Conservation (phyloP, 495 filamentous ascomycete genomes). For the Tetracladium setigerum region DNA sequence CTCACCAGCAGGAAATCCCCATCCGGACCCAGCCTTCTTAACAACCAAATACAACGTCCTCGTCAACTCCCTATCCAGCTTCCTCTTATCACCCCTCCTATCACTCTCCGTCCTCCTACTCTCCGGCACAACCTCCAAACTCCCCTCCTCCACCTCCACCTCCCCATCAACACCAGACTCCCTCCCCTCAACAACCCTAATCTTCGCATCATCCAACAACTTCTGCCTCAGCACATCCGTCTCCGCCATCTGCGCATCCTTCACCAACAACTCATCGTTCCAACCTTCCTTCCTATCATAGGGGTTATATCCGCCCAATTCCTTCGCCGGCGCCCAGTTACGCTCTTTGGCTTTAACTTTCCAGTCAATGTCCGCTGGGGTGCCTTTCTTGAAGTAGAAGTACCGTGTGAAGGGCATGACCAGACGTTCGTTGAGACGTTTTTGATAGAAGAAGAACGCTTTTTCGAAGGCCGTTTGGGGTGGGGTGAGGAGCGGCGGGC, state of each 20-base stretch:
- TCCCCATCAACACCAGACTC: constrained; percentile 12
- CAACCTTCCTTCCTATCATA: constrained; percentile 61
- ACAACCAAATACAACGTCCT: constrained; percentile 84
- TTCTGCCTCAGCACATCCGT: constrained; percentile 7
- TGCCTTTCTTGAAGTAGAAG: constrained; percentile 94
- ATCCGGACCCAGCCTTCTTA: constrained; percentile 54
- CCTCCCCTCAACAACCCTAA: constrained; percentile 15
- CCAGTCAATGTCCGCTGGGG: constrained; percentile 80
- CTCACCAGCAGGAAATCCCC: constrained; percentile 69
- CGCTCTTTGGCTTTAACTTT: constrained; percentile 75
- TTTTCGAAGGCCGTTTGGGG: constrained; percentile 81
- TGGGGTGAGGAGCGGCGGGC: constrained; percentile 80
- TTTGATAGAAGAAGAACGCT: constrained; percentile 92
- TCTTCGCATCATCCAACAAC: constrained; percentile 14
- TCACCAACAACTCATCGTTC: constrained; percentile 88
- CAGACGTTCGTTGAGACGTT: constrained; percentile 89
- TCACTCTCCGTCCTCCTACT: constrained; percentile 75
- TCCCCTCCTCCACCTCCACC: constrained; percentile 33
- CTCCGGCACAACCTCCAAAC: constrained; percentile 66
- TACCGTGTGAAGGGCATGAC: constrained; percentile 81
- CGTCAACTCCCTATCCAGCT: constrained; percentile 69
- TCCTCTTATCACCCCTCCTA: constrained; percentile 58
- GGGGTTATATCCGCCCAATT: constrained; percentile 80
- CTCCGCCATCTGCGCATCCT: constrained; percentile 35
- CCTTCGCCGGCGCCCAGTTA: constrained; percentile 60